Evolutionary conservation across 345 rosid genomes (phyloP).

Genomic region (Boechera stricta): DNA sequence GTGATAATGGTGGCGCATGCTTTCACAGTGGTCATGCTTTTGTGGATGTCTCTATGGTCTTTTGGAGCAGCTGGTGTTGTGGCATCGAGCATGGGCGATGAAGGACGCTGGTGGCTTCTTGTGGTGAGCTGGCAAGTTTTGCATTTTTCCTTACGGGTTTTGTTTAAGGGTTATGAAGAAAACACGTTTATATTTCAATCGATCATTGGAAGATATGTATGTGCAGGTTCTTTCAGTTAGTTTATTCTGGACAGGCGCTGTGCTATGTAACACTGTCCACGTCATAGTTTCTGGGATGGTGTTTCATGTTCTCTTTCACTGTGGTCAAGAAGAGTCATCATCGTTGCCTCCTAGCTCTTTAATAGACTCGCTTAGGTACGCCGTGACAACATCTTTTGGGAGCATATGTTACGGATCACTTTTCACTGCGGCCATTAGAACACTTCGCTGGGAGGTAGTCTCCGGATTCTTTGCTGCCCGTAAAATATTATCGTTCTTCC

Average conservation of each 20-base stretch:
- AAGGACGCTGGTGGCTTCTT: constrained; percentile 91
- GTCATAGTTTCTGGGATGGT: constrained; percentile 97
- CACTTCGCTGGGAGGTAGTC: constrained; percentile 93
- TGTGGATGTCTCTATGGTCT: constrained; percentile 94
- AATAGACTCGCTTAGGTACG: constrained; percentile 68
- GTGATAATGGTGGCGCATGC: constrained; percentile 76
- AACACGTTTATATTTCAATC: constrained; percentile 7
- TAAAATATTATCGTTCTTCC: neutral
- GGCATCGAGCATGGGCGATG: constrained; percentile 74
- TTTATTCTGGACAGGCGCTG: constrained; percentile 98
- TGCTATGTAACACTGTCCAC: constrained; percentile 89
- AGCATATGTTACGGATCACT: constrained; percentile 98
- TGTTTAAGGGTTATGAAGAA: neutral
- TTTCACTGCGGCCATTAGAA: constrained; percentile 95
- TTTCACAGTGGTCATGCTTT: constrained; percentile 76
- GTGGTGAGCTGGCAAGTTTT: constrained; percentile 99
- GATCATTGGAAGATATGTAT: constrained; percentile 6
- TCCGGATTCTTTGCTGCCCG: constrained; percentile 5
- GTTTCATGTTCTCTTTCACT: constrained; percentile 86
- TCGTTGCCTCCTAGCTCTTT: constrained; percentile 83
- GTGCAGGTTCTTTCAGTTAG: constrained; percentile 87
- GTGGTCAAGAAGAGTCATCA: constrained; percentile 71
- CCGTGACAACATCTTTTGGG: constrained; percentile 93
- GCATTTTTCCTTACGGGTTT: constrained; percentile 38
- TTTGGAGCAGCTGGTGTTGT: constrained; percentile 93